phyloP scores from a whole-genome alignment of 1,284 basidiomycete genomes.

The Ustilago vetiveriae region DNA sequence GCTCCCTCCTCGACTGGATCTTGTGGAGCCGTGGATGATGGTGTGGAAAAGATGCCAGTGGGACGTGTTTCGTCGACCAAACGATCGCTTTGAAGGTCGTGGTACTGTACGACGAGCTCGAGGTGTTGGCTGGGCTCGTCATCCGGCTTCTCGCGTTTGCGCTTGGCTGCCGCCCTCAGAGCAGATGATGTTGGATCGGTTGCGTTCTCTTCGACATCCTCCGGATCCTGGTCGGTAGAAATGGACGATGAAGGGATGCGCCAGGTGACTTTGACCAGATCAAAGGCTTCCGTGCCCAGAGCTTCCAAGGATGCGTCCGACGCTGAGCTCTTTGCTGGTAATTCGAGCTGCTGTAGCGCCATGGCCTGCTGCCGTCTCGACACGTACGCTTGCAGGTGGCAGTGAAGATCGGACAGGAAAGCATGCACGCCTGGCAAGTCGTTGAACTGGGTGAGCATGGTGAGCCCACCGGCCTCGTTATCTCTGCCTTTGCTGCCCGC shows the following conservation, averaged over 20 bases:
- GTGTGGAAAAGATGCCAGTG: conserved; percentile 4
- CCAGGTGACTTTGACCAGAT: conserved; percentile 47
- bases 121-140: conserved; percentile 26
- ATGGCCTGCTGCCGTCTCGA: conserved; percentile 46
- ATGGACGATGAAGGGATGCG: conserved; percentile 22
- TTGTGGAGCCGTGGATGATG: too few species aligned
- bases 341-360: conserved; percentile 24
- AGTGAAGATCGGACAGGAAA: conserved; percentile 46
- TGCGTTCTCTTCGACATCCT: conserved; percentile 3
- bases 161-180: conserved; percentile 15
- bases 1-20: conserved; percentile 3
- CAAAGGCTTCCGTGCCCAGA: conserved; percentile 41
- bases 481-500: conserved; percentile 23
- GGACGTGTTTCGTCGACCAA: conserved; percentile 37
- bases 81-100: conserved; percentile 44
- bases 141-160: conserved; percentile 18
- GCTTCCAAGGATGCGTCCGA: conserved; percentile 18
- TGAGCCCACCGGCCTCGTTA: conserved; percentile 40
- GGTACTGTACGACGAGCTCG: conserved; percentile 34
- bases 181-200: conserved; percentile 19
- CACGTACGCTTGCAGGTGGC: conserved; percentile 49
- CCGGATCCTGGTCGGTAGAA: neutral
- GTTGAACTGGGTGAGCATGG: conserved; percentile 37
- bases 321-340: conserved; percentile 8
- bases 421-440: conserved; percentile 41